These are phyloP conservation scores for Sisymbrium irio DNA, from an alignment of 345 rosid species.

Conservation along the genomic window DNA sequence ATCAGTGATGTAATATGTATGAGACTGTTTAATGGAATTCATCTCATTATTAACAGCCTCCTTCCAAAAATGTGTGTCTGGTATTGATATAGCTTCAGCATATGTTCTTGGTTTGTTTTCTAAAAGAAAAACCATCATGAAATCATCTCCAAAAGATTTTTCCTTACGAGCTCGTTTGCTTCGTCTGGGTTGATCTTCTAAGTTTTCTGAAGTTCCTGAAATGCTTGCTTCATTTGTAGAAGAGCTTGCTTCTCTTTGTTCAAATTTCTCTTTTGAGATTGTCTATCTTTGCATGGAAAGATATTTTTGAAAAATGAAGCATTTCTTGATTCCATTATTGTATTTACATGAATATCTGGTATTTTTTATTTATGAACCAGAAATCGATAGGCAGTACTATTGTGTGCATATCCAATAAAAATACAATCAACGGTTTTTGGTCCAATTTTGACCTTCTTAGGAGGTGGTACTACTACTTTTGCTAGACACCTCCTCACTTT, in stretches of 20 bases:
- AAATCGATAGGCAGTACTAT: too few relatives aligned
- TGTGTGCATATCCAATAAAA: too few relatives aligned
- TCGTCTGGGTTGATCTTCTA: background rate
- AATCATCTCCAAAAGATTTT: background rate
- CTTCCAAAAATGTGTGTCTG: background rate
- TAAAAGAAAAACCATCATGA: background rate
- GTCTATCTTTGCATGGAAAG: too few relatives aligned
- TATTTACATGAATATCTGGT: too few relatives aligned
- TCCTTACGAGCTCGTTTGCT: background rate
- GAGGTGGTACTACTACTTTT: background rate
- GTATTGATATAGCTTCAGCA: background rate
- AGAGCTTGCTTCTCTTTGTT: background rate
- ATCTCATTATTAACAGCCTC: background rate
- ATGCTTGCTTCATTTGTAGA: background rate
- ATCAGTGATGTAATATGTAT: background rate
- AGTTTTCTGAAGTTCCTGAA: background rate
- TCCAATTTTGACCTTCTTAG: background rate
- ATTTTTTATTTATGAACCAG: too few relatives aligned
- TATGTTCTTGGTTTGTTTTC: too few relatives aligned
- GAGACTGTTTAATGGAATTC: background rate
- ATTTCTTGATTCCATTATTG: too few relatives aligned
- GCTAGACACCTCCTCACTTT: background rate
- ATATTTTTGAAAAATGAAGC: too few relatives aligned
- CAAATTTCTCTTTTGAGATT: background rate
- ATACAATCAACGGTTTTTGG: too few relatives aligned